Conservation (phyloP, 2,329 filamentous ascomycete genomes). For the Pochonia chlamydosporia region DNA sequence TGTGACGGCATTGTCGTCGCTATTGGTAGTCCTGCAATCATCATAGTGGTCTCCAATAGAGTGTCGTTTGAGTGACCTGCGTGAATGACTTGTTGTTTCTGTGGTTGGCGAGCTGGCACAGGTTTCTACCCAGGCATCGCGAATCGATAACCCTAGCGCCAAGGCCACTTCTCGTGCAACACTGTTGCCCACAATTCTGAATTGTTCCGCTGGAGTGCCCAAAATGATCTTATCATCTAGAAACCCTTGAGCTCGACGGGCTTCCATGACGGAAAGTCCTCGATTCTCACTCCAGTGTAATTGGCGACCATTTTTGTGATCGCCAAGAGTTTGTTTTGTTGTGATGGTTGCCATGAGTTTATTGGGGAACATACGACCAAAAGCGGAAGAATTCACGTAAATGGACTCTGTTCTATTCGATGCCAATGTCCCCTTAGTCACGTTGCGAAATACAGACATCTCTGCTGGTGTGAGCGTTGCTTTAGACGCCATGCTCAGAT, state of each 20-base stretch:
- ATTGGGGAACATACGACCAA: slow-evolving; percentile 45
- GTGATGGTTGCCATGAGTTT: slow-evolving; percentile 58
- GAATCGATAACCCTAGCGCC: slow-evolving; percentile 57
- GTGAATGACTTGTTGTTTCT: neutral
- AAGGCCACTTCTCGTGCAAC: slow-evolving; percentile 65
- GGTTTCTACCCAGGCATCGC: slow-evolving; percentile 43
- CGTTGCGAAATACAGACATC: slow-evolving; percentile 31
- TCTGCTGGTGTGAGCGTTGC: slow-evolving; percentile 34
- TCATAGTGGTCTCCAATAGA: neutral
- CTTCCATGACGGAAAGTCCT: slow-evolving; percentile 59
- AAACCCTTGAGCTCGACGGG: slow-evolving; percentile 62
- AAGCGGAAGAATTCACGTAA: slow-evolving; percentile 36
- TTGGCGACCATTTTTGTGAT: slow-evolving; percentile 47
- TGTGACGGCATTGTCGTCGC: neutral
- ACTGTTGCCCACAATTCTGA: slow-evolving; percentile 68
- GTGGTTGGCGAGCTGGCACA: neutral
- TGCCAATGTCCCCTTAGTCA: neutral
- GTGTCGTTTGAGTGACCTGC: neutral
- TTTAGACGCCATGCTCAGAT: slow-evolving; percentile 41
- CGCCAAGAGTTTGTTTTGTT: slow-evolving; percentile 43
- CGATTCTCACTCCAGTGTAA: slow-evolving; percentile 65
- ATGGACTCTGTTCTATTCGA: neutral
- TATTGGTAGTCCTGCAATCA: neutral
- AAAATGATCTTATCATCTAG: slow-evolving; percentile 65
- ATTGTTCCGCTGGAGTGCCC: slow-evolving; percentile 49